Conservation (phyloP, 208 protist genomes). For the Borovskyia barvae region DNA sequence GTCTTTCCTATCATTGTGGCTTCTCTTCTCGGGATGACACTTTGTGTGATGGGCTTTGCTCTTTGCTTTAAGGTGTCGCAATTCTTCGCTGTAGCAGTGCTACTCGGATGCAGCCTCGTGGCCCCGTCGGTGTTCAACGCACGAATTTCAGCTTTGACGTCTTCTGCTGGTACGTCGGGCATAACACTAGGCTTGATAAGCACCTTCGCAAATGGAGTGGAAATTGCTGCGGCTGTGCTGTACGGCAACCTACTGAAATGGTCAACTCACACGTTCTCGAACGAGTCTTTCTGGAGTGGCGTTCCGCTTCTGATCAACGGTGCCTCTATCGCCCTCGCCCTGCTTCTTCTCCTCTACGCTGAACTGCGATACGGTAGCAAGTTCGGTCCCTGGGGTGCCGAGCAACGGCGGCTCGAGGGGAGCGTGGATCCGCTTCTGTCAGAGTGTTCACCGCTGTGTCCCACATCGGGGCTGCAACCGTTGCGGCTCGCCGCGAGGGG, state of each 20-base stretch:
- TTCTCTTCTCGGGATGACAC: constrained; percentile 10
- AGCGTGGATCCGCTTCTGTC: not conserved
- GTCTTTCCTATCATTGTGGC: constrained; percentile 27
- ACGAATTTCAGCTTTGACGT: constrained; percentile 28
- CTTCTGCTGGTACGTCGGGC: constrained; percentile 26
- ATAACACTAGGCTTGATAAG: constrained; percentile 36
- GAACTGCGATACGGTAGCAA: constrained; percentile 28
- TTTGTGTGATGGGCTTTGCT: constrained; percentile 15
- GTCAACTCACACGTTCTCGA: constrained; percentile 21
- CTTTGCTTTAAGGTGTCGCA: constrained; percentile 19
- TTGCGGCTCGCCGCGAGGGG: not conserved
- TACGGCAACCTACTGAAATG: constrained; percentile 34
- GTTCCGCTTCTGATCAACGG: constrained; percentile 43
- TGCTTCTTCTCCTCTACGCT: constrained; percentile 34
- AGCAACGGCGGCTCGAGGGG: constrained; percentile 2
- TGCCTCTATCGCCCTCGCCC: constrained; percentile 8
- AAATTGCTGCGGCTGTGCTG: constrained; percentile 31
- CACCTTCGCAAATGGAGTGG: constrained; percentile 31
- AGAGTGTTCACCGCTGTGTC: no score
- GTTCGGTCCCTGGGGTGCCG: not conserved
- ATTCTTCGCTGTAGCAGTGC: constrained; percentile 15
- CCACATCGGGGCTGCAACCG: no score
- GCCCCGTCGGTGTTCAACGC: constrained; percentile 31
- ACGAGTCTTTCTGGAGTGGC: constrained; percentile 21
- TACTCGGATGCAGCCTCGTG: constrained; percentile 21